A percentile compares a stretch with the other conserved stretches of the same genome.
These are phyloP conservation scores for Tulasnella sp. DNA, from an alignment of 768 basidiomycete species.

Conservation along the genomic window DNA sequence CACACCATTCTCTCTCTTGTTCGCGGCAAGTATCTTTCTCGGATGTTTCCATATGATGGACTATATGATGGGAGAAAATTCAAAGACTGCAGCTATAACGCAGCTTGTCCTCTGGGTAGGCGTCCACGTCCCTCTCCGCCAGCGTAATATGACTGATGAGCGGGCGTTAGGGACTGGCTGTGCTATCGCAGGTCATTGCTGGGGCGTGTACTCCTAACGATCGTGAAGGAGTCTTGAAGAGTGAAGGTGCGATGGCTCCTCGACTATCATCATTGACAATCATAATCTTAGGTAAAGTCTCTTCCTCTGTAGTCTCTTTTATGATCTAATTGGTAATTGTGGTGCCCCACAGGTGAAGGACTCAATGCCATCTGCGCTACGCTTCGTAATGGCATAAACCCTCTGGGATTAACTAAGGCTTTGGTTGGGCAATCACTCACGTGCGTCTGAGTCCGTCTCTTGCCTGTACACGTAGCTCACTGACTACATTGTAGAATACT, in stretches of 20 bases:
- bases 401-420: not conserved
- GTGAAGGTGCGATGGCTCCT: not conserved
- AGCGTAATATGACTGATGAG: not conserved
- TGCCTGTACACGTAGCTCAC: not conserved
- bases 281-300: constrained; percentile 4
- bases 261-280: not conserved
- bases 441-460: not conserved
- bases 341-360: not conserved
- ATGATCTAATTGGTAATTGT: too few relatives aligned
- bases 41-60: not conserved
- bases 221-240: not conserved
- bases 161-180: not conserved
- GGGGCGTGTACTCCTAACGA: not conserved
- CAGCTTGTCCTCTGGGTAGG: not conserved
- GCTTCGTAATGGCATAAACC: not conserved
- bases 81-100: not conserved
- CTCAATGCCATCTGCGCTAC: not conserved
- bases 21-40: not conserved
- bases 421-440: not conserved
- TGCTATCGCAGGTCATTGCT: not conserved
- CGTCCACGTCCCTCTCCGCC: not conserved
- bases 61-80: not conserved
- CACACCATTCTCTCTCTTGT: not conserved
- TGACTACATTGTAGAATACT: not conserved
- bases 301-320: too few relatives aligned